phyloP scores from a whole-genome alignment of 495 filamentous ascomycete genomes.

The Paragyromitra xinjiangensis region DNA sequence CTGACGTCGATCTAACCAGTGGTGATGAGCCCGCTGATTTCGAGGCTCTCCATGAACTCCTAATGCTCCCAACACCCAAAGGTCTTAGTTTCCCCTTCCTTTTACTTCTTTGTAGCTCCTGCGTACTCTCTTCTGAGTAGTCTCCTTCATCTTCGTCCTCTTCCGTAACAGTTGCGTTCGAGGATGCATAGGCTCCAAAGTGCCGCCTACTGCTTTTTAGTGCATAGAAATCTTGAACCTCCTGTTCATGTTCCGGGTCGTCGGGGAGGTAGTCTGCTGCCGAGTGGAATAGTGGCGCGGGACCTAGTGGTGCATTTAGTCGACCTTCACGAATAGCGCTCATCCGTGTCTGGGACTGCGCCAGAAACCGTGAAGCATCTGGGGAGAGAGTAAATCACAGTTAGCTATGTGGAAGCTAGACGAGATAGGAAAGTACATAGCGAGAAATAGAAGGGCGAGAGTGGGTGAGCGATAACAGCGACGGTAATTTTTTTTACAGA shows the following conservation, averaged over 20 bases:
- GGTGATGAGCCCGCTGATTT: slow-evolving; percentile 53
- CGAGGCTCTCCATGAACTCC: slow-evolving; percentile 67
- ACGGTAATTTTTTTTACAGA: slow-evolving; percentile 20
- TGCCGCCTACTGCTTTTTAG: slow-evolving; percentile 87
- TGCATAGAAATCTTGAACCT: slow-evolving; percentile 91
- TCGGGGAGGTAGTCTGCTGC: slow-evolving; percentile 65
- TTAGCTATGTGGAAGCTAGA: slow-evolving; percentile 34
- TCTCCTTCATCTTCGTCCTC: slow-evolving; percentile 63
- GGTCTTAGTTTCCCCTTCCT: slow-evolving; percentile 45
- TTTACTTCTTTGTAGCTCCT: slow-evolving; percentile 54
- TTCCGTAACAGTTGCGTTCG: slow-evolving; percentile 68
- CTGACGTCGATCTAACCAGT: slow-evolving; percentile 46
- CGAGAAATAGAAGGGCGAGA: slow-evolving; percentile 21
- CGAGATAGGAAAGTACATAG: not conserved
- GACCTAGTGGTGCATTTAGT: slow-evolving; percentile 36
- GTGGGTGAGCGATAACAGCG: not conserved
- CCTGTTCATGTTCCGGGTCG: slow-evolving; percentile 86
- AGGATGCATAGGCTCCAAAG: slow-evolving; percentile 67
- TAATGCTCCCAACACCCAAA: slow-evolving; percentile 60
- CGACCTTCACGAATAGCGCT: slow-evolving; percentile 58
- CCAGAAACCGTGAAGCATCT: slow-evolving; percentile 98
- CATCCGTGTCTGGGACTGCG: slow-evolving; percentile 92
- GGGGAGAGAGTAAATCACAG: slow-evolving; percentile 45
- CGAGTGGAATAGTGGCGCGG: slow-evolving; percentile 85
- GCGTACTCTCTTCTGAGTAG: slow-evolving; percentile 54